A percentile compares a stretch with the other conserved stretches of the same genome.
Conservation (phyloP, 176 grass and related monocot species). For the Eragrostis curvula region DNA sequence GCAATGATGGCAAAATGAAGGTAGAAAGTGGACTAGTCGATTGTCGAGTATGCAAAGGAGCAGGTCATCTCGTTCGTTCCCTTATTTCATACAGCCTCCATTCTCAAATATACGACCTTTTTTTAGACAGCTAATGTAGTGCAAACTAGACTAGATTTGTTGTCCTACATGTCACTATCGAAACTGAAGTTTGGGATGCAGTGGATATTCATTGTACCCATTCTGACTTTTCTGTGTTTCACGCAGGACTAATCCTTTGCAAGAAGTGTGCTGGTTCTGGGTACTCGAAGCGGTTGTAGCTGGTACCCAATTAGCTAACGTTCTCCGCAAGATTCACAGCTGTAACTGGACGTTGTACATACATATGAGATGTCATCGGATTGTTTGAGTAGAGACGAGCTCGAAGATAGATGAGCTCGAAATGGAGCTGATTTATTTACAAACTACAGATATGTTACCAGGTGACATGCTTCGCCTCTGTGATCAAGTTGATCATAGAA, state of each 20-base stretch:
- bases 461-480: neutral
- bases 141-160: too few species aligned
- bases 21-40: slow-evolving; percentile 73
- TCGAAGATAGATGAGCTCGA: neutral
- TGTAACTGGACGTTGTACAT: slow-evolving; percentile 22
- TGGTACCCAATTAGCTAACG: neutral
- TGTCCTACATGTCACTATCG: too few species aligned
- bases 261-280: slow-evolving; percentile 96
- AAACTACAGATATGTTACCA: neutral
- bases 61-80: slow-evolving; percentile 52
- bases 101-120: neutral
- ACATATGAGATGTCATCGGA: neutral
- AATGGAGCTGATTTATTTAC: slow-evolving; percentile 17
- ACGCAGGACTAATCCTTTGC: slow-evolving; percentile 82
- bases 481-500: neutral
- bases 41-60: slow-evolving; percentile 90
- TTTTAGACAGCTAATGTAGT: neutral
- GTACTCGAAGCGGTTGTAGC: slow-evolving; percentile 87
- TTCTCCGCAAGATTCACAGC: neutral
- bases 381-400: neutral
- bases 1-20: slow-evolving; percentile 87
- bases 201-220: neutral
- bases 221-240: slow-evolving; percentile 24
- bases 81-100: slow-evolving; percentile 8
- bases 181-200: neutral